phyloP scores from a whole-genome alignment of 2,329 filamentous ascomycete genomes.

The Tolypocladium ovalisporum region DNA sequence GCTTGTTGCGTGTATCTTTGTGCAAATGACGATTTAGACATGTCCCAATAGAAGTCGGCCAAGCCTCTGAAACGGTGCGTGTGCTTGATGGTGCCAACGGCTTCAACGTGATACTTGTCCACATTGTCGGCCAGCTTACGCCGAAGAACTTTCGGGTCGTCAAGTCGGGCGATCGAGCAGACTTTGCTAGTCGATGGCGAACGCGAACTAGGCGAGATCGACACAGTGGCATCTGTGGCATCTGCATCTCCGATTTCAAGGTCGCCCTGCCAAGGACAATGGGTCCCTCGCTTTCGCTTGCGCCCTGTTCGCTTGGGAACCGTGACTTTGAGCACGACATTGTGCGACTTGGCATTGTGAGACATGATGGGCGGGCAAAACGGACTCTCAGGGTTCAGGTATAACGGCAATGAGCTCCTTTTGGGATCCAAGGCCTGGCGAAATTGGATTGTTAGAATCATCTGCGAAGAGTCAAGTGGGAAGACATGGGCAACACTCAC shows the following conservation, averaged over 20 bases:
- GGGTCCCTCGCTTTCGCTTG: conserved; percentile 70
- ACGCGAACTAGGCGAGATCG: background rate
- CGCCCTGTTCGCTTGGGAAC: conserved; percentile 80
- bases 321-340: conserved; percentile 76
- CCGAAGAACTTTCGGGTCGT: conserved; percentile 44
- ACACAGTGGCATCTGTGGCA: conserved; percentile 4
- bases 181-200: conserved; percentile 13
- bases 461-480: background rate
- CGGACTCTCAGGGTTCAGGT: conserved; percentile 68
- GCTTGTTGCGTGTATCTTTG: conserved; percentile 60
- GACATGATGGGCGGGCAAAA: conserved; percentile 71
- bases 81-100: conserved; percentile 61
- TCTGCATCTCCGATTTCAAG: conserved; percentile 18
- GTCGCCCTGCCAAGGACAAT: conserved; percentile 50
- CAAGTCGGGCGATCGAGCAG: conserved; percentile 33
- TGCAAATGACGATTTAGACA: conserved; percentile 57
- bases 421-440: conserved; percentile 34
- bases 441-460: background rate
- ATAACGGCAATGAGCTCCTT: conserved; percentile 51
- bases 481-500: conserved; percentile 14
- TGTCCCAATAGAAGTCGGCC: conserved; percentile 78
- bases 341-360: conserved; percentile 64
- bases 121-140: conserved; percentile 61
- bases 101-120: conserved; percentile 54
- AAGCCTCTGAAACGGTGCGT: conserved; percentile 83